Percentiles rank a stretch among this genome's conserved stretches.
Evolutionary conservation across 306 rosid species (phyloP).

Genomic region (barrel medic (Medicago truncatula)): DNA sequence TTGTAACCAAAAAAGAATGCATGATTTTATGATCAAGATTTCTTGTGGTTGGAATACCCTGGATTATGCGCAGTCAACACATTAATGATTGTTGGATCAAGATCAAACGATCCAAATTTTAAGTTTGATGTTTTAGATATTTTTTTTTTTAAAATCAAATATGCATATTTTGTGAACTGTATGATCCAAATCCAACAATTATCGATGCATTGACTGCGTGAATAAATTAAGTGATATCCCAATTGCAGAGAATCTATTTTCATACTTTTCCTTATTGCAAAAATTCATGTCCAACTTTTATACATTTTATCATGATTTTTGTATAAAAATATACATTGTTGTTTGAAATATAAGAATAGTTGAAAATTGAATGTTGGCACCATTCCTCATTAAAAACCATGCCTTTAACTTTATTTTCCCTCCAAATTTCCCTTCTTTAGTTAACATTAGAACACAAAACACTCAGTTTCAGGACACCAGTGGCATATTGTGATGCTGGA

Average conservation of each 20-base stretch:
- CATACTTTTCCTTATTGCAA: not conserved
- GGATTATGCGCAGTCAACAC: no score
- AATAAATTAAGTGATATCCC: not conserved
- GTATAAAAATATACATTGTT: not conserved
- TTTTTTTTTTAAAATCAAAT: no score
- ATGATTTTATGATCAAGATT: no score
- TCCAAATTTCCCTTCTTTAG: no score
- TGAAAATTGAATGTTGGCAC: not conserved
- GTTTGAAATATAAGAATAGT: not conserved
- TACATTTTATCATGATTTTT: not conserved
- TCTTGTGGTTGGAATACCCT: no score
- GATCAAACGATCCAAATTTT: not conserved
- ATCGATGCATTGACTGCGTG: not conserved
- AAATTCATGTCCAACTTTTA: no score
- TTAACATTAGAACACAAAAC: constrained; percentile 30
- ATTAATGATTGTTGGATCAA: no score
- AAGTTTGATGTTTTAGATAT: no score
- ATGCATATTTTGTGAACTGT: not conserved
- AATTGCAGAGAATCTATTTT: not conserved
- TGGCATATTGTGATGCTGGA: constrained; percentile 83
- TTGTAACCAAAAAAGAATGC: no score
- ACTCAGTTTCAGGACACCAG: constrained; percentile 59
- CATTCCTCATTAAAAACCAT: no score
- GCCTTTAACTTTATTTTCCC: no score
- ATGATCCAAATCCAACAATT: not conserved